Conservation (phyloP, 257 asterid genomes). For the Perilla frutescens region DNA sequence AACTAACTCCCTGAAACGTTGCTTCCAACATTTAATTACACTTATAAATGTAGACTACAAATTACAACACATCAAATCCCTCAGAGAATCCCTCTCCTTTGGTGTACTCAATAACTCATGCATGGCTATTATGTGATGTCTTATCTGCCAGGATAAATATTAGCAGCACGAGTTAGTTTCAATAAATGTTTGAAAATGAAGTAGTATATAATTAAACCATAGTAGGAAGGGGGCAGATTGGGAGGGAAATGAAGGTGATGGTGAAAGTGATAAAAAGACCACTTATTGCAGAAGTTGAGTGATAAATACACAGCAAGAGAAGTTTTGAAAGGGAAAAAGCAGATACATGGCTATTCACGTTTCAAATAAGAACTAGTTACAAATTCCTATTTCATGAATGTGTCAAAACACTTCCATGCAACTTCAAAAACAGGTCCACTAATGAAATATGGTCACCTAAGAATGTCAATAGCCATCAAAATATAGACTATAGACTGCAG, state of each 20-base stretch:
- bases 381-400: constrained; percentile 3
- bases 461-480: constrained; percentile 19
- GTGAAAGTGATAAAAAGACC: neutral
- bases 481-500: neutral
- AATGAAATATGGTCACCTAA: constrained; percentile 23
- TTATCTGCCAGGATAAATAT: constrained; percentile 65
- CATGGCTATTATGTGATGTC: constrained; percentile 98
- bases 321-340: neutral
- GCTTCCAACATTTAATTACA: constrained; percentile 1
- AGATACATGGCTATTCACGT: too few relatives aligned
- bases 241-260: constrained; percentile 16
- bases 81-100: constrained; percentile 98
- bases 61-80: constrained; percentile 83
- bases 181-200: constrained; percentile 1
- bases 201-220: constrained; percentile 15
- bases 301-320: constrained; percentile 20
- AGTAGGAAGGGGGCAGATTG: constrained; percentile 2
- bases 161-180: constrained; percentile 26
- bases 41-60: neutral
- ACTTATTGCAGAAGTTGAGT: constrained; percentile 11
- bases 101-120: constrained; percentile 92
- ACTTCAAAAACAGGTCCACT: constrained; percentile 19
- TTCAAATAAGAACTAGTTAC: constrained; percentile 12
- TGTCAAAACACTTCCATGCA: constrained; percentile 7
- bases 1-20: constrained; percentile 8